Conservation (phyloP, 108 stramenopile species). For the Nitzschia sp. region DNA sequence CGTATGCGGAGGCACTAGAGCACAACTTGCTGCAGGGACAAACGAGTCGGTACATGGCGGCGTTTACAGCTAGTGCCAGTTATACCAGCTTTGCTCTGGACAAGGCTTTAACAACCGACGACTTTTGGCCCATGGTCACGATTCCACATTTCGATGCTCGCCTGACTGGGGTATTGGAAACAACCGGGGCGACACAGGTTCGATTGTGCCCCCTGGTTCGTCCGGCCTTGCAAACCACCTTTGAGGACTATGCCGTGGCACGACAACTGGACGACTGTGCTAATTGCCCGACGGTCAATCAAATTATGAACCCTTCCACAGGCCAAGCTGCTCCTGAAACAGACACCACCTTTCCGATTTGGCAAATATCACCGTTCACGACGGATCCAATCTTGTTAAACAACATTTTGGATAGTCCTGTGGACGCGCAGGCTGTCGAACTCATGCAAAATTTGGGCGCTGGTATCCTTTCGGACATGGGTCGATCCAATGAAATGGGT, state of each 20-base stretch:
- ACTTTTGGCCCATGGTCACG: conserved; percentile 9
- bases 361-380: conserved; percentile 12
- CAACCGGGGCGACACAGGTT: neutral
- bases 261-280: conserved; percentile 10
- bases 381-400: neutral
- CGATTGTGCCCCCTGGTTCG: conserved; percentile 2
- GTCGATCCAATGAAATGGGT: neutral
- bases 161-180: neutral
- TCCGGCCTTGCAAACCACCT: neutral
- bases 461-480: conserved; percentile 8
- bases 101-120: neutral
- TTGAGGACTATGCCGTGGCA: conserved; percentile 7
- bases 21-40: neutral
- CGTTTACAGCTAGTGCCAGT: conserved; percentile 12
- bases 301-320: neutral
- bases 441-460: conserved; percentile 19
- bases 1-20: conserved; percentile 11
- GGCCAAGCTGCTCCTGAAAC: neutral
- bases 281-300: neutral
- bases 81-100: conserved; percentile 7
- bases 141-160: conserved; percentile 20
- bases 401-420: neutral
- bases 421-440: neutral
- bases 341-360: conserved; percentile 15
- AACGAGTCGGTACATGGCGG: neutral